phyloP scores from a whole-genome alignment of 495 filamentous ascomycete genomes.

The Penicillium antarcticum region DNA sequence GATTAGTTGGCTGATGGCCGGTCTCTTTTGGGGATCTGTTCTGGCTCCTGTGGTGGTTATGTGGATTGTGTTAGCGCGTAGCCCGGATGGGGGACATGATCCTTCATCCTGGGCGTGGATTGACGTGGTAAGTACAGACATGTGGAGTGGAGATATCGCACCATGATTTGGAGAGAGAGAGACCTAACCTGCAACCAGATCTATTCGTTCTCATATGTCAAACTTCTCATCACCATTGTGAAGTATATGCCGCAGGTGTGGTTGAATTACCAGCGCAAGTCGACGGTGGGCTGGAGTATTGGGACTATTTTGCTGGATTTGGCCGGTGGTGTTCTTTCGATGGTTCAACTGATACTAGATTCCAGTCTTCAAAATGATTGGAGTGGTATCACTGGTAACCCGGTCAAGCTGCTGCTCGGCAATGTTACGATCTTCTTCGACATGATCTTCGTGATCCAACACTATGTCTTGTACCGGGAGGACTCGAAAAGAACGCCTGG shows the following conservation, averaged over 20 bases:
- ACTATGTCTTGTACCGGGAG: conserved; percentile 71
- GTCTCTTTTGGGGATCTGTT: conserved; percentile 63
- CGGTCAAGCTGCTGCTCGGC: conserved; percentile 80
- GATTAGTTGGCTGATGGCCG: conserved; percentile 63
- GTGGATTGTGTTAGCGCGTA: conserved; percentile 48
- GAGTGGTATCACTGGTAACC: conserved; percentile 87
- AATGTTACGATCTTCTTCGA: conserved; percentile 88
- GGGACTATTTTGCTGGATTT: conserved; percentile 82
- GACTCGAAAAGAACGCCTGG: conserved; percentile 15
- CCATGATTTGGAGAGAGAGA: neutral
- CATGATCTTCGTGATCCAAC: conserved; percentile 78
- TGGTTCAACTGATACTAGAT: conserved; percentile 79
- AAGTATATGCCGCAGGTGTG: conserved; percentile 90
- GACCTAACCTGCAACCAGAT: conserved; percentile 43
- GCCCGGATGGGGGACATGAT: conserved; percentile 53
- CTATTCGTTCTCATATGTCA: conserved; percentile 80
- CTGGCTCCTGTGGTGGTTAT: conserved; percentile 53
- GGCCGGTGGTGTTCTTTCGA: conserved; percentile 74
- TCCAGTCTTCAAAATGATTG: conserved; percentile 80
- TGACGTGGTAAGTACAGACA: conserved; percentile 62
- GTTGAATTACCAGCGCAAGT: conserved; percentile 76
- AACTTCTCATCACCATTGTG: conserved; percentile 80
- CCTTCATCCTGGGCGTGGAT: conserved; percentile 67
- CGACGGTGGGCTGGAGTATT: conserved; percentile 87
- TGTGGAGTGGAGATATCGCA: neutral